Conservation (phyloP, 169 alveolate species). For the Cryptosporidium viatorum region DNA sequence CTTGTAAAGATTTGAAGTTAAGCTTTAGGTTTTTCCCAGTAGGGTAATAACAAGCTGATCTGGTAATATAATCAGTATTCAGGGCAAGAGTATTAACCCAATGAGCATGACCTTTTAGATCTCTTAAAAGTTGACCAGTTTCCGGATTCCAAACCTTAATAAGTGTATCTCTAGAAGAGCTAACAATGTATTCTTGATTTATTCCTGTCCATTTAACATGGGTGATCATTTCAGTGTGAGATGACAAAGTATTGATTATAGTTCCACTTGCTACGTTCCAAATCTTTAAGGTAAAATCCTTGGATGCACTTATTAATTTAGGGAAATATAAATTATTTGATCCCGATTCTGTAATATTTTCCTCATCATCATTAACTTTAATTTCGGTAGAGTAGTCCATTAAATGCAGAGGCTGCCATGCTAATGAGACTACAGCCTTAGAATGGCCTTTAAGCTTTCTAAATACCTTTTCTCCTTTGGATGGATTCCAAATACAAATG, state of each 20-base stretch:
- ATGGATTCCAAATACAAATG: constrained; percentile 88
- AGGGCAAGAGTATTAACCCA: constrained; percentile 98
- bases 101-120: constrained; percentile 96
- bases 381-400: constrained; percentile 77
- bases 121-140: constrained; percentile 84
- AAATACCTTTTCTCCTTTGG: constrained; percentile 71
- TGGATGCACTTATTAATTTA: constrained; percentile 80
- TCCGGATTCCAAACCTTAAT: constrained; percentile 93
- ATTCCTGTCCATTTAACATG: constrained; percentile 95
- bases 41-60: constrained; percentile 87
- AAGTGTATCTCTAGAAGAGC: constrained; percentile 95
- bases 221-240: constrained; percentile 93
- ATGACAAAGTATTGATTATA: constrained; percentile 86
- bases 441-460: constrained; percentile 80
- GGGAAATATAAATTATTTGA: constrained; percentile 58
- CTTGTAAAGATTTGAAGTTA: constrained; percentile 31
- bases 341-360: constrained; percentile 25
- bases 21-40: constrained; percentile 31
- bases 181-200: constrained; percentile 86
- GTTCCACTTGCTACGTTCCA: constrained; percentile 89
- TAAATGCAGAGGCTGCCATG: constrained; percentile 93
- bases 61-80: constrained; percentile 92
- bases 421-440: constrained; percentile 86
- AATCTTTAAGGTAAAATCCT: constrained; percentile 91
- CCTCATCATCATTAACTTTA: constrained; percentile 70